phyloP scores from a whole-genome alignment of 257 asterid species.

The Capsicum pubescens region DNA sequence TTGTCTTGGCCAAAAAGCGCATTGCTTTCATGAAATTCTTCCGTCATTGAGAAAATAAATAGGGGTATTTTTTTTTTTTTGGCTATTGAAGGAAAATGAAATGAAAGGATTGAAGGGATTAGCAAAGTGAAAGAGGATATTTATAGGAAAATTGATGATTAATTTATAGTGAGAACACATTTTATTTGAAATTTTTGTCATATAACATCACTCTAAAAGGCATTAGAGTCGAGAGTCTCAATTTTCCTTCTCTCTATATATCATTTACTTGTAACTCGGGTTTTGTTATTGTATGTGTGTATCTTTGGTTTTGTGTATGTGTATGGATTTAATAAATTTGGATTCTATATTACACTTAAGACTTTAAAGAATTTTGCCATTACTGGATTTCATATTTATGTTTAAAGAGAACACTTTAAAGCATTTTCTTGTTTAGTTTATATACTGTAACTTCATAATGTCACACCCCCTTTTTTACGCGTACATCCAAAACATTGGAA shows the following conservation, averaged over 20 bases:
- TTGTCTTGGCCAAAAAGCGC: too few species aligned
- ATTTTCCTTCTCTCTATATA: conserved; percentile 25
- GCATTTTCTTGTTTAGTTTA: neutral
- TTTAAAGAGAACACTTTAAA: neutral
- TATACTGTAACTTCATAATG: neutral
- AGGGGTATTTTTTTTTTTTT: neutral
- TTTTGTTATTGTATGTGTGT: neutral
- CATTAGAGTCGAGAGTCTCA: conserved; percentile 53
- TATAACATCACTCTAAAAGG: conserved; percentile 45
- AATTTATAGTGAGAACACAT: conserved; percentile 42
- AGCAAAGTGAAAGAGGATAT: conserved; percentile 28
- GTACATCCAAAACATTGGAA: too few species aligned
- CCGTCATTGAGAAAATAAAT: too few species aligned
- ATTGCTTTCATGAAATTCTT: too few species aligned
- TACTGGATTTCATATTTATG: neutral
- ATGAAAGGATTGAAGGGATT: too few species aligned
- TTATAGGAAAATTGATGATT: conserved; percentile 51
- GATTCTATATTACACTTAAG: neutral
- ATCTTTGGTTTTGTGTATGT: neutral
- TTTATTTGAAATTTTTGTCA: conserved; percentile 33
- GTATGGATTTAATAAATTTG: neutral
- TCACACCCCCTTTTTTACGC: too few species aligned
- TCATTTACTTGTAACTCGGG: neutral
- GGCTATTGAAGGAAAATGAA: neutral
- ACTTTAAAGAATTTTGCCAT: neutral